Percentiles rank a stretch among this genome's conserved stretches.
Evolutionary conservation across 192 early-diverging fungal genomes (phyloP).

Genomic region (Jimgerdemannia lactiflua): DNA sequence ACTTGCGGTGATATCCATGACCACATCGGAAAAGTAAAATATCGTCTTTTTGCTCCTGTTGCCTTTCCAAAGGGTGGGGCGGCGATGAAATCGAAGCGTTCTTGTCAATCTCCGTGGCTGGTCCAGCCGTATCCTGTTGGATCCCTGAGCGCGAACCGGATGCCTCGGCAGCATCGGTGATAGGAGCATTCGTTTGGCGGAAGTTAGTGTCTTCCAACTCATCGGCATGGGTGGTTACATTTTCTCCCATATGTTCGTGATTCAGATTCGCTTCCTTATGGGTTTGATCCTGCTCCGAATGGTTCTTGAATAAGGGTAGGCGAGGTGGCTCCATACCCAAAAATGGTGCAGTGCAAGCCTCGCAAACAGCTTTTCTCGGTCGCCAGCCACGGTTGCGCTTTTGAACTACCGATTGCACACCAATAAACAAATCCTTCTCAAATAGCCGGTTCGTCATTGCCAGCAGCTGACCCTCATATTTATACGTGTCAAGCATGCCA

Average conservation of each 20-base stretch:
- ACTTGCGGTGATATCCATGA: conserved; percentile 52
- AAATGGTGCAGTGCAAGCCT: conserved; percentile 49
- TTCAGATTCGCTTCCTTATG: conserved; percentile 16
- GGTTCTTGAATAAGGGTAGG: conserved; percentile 15
- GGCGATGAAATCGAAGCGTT: neutral
- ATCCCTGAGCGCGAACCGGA: neutral
- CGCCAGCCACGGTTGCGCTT: conserved; percentile 53
- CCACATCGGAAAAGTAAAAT: conserved; percentile 50
- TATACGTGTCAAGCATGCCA: conserved; percentile 62
- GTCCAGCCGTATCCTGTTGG: neutral
- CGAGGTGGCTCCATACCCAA: conserved; percentile 45
- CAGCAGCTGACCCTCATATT: conserved; percentile 59
- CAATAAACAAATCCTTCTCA: conserved; percentile 52
- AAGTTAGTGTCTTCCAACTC: neutral
- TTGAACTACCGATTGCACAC: conserved; percentile 48
- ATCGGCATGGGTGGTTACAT: neutral
- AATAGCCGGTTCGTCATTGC: conserved; percentile 61
- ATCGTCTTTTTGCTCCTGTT: conserved; percentile 25
- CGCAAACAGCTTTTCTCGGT: conserved; percentile 48
- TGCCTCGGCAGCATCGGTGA: conserved; percentile 4
- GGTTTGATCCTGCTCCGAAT: conserved; percentile 26
- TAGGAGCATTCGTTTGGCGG: neutral
- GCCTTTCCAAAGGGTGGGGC: neutral
- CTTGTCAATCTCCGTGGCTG: conserved; percentile 3
- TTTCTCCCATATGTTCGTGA: neutral